Percentiles rank a stretch among this genome's conserved stretches.
Conservation (phyloP, 352 stramenopile species). For the Pythium folliculosum region DNA sequence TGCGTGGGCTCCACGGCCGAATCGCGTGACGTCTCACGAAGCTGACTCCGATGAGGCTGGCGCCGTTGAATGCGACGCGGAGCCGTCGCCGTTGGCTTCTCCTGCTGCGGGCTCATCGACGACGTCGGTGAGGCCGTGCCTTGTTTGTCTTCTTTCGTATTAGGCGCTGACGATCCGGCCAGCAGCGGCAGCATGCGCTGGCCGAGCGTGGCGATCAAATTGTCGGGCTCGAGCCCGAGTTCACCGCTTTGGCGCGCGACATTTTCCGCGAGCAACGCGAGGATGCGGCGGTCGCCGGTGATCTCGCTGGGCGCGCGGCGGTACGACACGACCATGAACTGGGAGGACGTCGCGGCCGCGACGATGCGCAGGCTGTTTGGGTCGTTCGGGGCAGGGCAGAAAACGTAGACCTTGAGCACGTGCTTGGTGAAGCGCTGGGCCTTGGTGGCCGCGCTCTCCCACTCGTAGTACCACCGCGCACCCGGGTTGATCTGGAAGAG, state of each 20-base stretch:
- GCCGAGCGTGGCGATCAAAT: conserved; percentile 20
- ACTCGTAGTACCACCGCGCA: conserved; percentile 73
- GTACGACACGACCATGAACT: conserved; percentile 74
- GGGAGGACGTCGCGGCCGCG: conserved; percentile 39
- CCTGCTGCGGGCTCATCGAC: conserved; percentile 1
- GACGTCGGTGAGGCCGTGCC: conserved; percentile 14
- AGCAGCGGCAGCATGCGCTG: conserved; percentile 26
- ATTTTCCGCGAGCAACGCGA: conserved; percentile 30
- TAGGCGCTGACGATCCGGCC: neutral
- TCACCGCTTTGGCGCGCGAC: conserved; percentile 21
- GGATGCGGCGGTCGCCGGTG: conserved; percentile 37
- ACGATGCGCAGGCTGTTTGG: conserved; percentile 38
- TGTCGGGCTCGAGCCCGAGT: conserved; percentile 19
- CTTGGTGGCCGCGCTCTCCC: conserved; percentile 66
- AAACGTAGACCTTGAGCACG: conserved; percentile 57
- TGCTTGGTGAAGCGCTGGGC: conserved; percentile 65
- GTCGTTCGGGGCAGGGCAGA: conserved; percentile 31
- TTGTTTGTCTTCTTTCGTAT: conserved; percentile 15
- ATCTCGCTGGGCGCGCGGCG: conserved; percentile 52
- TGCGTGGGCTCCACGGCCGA: conserved; percentile 13
- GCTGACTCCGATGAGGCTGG: neutral
- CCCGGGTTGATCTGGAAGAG: conserved; percentile 64
- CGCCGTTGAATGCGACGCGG: neutral
- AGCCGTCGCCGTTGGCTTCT: too few relatives aligned
- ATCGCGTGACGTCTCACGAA: neutral